Percentiles rank a stretch among this genome's conserved stretches.
These are phyloP conservation scores for Fusarium papillatum DNA, from an alignment of 2,329 filamentous ascomycete genomes.

Conservation along the genomic window DNA sequence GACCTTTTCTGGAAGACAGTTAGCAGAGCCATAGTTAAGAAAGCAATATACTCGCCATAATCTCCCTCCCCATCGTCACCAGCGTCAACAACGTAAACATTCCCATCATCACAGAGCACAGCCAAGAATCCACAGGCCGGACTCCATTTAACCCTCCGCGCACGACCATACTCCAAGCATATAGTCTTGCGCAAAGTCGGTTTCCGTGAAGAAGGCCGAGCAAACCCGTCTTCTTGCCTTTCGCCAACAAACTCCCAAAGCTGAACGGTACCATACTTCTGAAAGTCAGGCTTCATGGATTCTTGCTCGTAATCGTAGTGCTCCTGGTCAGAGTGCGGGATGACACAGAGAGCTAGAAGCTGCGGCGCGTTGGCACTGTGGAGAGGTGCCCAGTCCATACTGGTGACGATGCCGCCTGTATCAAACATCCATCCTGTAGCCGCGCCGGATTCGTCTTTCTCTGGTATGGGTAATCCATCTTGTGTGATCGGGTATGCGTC, in stretches of 20 bases:
- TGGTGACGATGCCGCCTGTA: constrained; percentile 64
- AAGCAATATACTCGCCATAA: constrained; percentile 53
- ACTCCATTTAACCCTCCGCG: constrained; percentile 66
- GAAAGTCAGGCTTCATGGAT: constrained; percentile 52
- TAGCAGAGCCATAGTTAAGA: constrained; percentile 28
- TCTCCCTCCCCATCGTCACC: constrained; percentile 46
- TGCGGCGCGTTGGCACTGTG: constrained; percentile 54
- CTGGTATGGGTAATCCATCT: constrained; percentile 46
- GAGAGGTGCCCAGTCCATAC: constrained; percentile 66
- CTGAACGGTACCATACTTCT: constrained; percentile 63
- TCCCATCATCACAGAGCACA: constrained; percentile 65
- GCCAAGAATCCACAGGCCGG: constrained; percentile 62
- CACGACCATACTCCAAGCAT: constrained; percentile 65
- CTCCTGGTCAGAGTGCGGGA: constrained; percentile 65
- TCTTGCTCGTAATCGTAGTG: constrained; percentile 55
- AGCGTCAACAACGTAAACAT: constrained; percentile 62
- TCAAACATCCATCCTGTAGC: constrained; percentile 67
- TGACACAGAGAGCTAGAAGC: constrained; percentile 64
- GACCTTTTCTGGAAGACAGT: constrained; percentile 56
- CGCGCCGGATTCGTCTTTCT: constrained; percentile 38
- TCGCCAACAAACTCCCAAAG: constrained; percentile 62
- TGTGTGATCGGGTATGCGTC: constrained; percentile 44
- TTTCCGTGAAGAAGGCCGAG: constrained; percentile 48
- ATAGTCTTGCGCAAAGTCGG: constrained; percentile 59
- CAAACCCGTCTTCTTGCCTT: constrained; percentile 45